Conservation (phyloP, 192 early-diverging fungal genomes). For the Backusella tarrabulga region DNA sequence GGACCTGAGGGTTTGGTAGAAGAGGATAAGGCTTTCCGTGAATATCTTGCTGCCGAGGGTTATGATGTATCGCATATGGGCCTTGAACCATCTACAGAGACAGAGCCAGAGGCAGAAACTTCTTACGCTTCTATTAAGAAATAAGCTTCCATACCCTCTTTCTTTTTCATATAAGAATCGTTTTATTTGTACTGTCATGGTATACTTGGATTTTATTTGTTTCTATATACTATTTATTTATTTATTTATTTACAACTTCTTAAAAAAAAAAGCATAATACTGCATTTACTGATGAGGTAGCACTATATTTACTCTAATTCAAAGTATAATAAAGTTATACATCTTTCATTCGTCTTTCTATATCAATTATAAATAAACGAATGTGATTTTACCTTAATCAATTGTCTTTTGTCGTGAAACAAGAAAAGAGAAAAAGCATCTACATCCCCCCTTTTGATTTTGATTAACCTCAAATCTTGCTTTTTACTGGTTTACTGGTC, state of each 20-base stretch:
- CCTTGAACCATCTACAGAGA: neutral
- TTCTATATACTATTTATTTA: neutral
- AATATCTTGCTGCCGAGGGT: conserved; percentile 25
- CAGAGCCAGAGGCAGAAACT: neutral
- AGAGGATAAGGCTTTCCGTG: conserved; percentile 25
- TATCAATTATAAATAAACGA: neutral
- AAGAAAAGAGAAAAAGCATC: neutral
- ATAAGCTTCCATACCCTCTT: neutral
- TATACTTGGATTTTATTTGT: neutral
- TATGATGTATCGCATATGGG: conserved; percentile 30
- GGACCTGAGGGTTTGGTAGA: conserved; percentile 18
- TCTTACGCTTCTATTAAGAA: neutral
- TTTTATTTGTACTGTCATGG: neutral
- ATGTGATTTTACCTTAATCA: neutral
- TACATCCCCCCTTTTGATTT: neutral
- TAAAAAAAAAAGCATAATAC: neutral
- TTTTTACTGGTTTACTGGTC: neutral
- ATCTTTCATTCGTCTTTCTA: neutral
- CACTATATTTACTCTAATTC: neutral
- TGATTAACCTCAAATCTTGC: neutral
- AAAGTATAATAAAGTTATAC: neutral
- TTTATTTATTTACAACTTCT: neutral
- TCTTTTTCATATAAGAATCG: neutral
- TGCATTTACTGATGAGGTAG: neutral
- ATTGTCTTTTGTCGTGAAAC: neutral